These are phyloP conservation scores for Claviceps sorghi DNA, from an alignment of 2,329 filamentous ascomycete species.

Conservation along the genomic window DNA sequence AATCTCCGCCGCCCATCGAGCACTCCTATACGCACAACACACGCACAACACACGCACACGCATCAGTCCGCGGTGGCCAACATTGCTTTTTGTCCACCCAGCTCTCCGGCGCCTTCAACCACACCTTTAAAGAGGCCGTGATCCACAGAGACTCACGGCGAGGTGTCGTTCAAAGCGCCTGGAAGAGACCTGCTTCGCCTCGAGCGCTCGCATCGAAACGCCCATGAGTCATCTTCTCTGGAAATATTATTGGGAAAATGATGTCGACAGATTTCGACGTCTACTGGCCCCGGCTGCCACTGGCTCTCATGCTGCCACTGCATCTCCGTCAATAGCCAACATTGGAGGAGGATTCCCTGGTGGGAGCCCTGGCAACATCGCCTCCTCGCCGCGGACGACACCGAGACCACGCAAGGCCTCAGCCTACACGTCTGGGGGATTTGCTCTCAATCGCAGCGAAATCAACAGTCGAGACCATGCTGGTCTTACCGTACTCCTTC, in stretches of 20 bases:
- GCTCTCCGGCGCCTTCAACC: slow-evolving; percentile 21
- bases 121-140: slow-evolving; percentile 89
- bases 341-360: slow-evolving; percentile 16
- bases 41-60: neutral
- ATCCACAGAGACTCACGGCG: slow-evolving; percentile 70
- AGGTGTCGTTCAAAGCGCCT: slow-evolving; percentile 55
- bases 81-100: neutral
- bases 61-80: slow-evolving; percentile 1
- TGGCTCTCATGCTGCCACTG: slow-evolving; percentile 38
- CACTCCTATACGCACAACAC: neutral
- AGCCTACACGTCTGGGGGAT: slow-evolving; percentile 30
- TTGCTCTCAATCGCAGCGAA: slow-evolving; percentile 42
- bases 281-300: slow-evolving; percentile 61
- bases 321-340: slow-evolving; percentile 32
- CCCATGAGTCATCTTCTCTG: slow-evolving; percentile 94
- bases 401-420: slow-evolving; percentile 38
- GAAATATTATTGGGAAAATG: slow-evolving; percentile 94
- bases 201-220: slow-evolving; percentile 10
- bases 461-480: slow-evolving; percentile 72
- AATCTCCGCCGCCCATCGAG: neutral
- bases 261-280: slow-evolving; percentile 88
- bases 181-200: slow-evolving; percentile 15
- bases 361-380: slow-evolving; percentile 26
- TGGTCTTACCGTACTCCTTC: slow-evolving; percentile 72
- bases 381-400: slow-evolving; percentile 34